These are phyloP conservation scores for Jasminum sambac DNA, from an alignment of 257 asterid genomes.

Conservation along the genomic window DNA sequence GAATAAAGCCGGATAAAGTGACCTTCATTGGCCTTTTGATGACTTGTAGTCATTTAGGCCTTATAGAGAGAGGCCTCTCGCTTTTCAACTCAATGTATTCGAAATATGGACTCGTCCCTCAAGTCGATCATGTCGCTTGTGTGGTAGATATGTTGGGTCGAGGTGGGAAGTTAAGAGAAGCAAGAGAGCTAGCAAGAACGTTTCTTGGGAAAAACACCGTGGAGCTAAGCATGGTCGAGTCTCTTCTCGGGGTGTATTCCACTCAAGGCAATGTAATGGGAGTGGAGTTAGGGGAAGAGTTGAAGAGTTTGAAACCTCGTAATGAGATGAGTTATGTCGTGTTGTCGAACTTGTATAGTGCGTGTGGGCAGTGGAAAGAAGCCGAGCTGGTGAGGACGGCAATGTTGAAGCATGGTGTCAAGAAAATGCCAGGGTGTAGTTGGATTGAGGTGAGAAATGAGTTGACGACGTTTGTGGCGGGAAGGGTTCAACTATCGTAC, in stretches of 20 bases:
- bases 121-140: conserved; percentile 62
- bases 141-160: conserved; percentile 70
- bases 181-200: conserved; percentile 42
- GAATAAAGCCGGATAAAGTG: conserved; percentile 65
- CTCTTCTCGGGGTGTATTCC: conserved; percentile 53
- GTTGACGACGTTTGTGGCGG: conserved; percentile 54
- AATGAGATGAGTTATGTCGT: conserved; percentile 72
- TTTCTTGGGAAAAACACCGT: conserved; percentile 23
- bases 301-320: conserved; percentile 45
- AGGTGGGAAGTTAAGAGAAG: conserved; percentile 51
- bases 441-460: conserved; percentile 66
- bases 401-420: conserved; percentile 55
- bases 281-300: conserved; percentile 39
- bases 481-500: conserved; percentile 28
- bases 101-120: conserved; percentile 44
- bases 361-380: conserved; percentile 72
- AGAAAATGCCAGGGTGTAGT: conserved; percentile 62
- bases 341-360: conserved; percentile 66
- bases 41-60: conserved; percentile 78
- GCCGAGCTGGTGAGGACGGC: conserved; percentile 55
- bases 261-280: conserved; percentile 43
- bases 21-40: conserved; percentile 74
- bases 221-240: conserved; percentile 42
- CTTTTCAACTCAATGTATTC: conserved; percentile 56
- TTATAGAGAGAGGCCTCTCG: conserved; percentile 43